Percentiles rank a stretch among this genome's conserved stretches.
Conservation (phyloP, 169 alveolate genomes). For the Plasmodium ovale region DNA sequence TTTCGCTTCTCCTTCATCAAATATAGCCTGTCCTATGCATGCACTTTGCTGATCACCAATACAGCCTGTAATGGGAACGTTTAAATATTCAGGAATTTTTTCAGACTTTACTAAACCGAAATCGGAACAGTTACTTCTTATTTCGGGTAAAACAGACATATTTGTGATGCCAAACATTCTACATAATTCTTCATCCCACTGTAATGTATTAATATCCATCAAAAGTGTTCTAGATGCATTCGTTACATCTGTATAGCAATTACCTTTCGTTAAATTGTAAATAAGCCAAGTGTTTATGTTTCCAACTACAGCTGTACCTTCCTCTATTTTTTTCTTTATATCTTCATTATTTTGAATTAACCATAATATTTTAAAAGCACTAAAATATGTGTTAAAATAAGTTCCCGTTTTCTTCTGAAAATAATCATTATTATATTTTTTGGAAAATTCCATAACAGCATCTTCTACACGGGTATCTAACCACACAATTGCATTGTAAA, state of each 20-base stretch:
- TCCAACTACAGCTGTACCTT: constrained; percentile 87
- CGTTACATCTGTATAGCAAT: constrained; percentile 92
- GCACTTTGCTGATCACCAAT: constrained; percentile 95
- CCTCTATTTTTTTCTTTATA: constrained; percentile 78
- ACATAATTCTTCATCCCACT: constrained; percentile 91
- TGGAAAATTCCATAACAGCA: constrained; percentile 80
- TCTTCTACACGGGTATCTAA: constrained; percentile 91
- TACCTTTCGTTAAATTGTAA: constrained; percentile 85
- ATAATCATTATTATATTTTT: constrained; percentile 79
- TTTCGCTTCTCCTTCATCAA: constrained; percentile 90
- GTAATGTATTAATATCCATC: constrained; percentile 89
- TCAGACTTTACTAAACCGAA: constrained; percentile 80
- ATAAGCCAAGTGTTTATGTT: constrained; percentile 92
- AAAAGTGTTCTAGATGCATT: constrained; percentile 95
- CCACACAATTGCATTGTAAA: constrained; percentile 96
- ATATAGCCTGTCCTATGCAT: constrained; percentile 91
- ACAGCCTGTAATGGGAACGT: constrained; percentile 91
- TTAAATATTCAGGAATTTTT: constrained; percentile 78
- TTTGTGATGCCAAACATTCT: constrained; percentile 81
- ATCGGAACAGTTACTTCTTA: constrained; percentile 80
- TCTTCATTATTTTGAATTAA: constrained; percentile 85
- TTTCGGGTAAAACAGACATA: constrained; percentile 79
- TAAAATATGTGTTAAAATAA: constrained; percentile 92
- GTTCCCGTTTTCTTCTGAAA: constrained; percentile 91
- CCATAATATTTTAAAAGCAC: constrained; percentile 88